Evolutionary conservation across 2,329 filamentous ascomycete genomes (phyloP), one percentile per base, ranked within the genome.

Genomic region (Claviceps sp.): DNA sequence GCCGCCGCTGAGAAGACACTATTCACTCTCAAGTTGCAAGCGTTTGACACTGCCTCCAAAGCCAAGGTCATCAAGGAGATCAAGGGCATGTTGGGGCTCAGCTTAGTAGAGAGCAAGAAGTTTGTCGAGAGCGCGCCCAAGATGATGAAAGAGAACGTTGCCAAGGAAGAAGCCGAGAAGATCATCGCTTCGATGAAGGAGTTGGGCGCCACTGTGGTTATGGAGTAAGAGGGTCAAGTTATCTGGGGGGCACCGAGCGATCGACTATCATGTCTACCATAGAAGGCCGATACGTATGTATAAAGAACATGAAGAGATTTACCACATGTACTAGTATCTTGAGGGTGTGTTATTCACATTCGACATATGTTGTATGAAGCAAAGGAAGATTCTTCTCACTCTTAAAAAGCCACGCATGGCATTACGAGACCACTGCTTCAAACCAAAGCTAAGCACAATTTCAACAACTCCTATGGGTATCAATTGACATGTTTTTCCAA

Each of bases 51-150:
- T 30, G 78, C 73, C 49, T 75, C 91, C 58, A 99, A 99, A 78
- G 89, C 94, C 63, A 99, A 99, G 85, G 77, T 98, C 63, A 99
- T 98, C 79, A 99, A 99, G 81, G 93, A 99, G 77, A 80, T 99
- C 75, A 99, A 99, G 83, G 84, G 82, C 65, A 78, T 98, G 81
- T 76, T 99, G 55, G 93, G 93, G 44, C 73, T 98, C 66, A 94
- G 87, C 68, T 79, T 99, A 75, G 94, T 99, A 61, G 93, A 99
- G 72, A 95, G 88, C 74, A 99, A 99, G 85, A 99, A 99, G 78
- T 99, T 99, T 65, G 93, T 98, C 59, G 93, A 99, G 79, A 89
- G 87, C 66, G 90, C 87, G 61, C 93, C 93, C 58, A 99, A 99
- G 85, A 75, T 88, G 70, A 87, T 99, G 88, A 97, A 97, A 84